Conservation (phyloP, 441 rosid species). For the Euphorbia schlechtendalii region DNA sequence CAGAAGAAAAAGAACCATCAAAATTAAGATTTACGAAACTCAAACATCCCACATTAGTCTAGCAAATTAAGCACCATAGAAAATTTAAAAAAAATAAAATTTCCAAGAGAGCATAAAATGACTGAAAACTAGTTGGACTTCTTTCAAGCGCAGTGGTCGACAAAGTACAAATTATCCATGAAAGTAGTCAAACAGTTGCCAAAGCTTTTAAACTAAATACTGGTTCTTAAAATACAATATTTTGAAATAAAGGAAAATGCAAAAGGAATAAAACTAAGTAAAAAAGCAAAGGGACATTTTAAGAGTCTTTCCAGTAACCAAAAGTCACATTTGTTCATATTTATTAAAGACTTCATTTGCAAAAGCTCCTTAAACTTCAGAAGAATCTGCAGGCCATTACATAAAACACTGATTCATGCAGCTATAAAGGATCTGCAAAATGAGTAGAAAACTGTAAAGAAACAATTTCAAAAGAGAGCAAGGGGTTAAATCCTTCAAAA, state of each 20-base stretch:
- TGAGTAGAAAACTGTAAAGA: conserved; percentile 36
- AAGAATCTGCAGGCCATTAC: conserved; percentile 67
- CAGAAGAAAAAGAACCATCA: background rate
- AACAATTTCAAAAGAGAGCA: conserved; percentile 21
- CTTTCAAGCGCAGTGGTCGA: conserved; percentile 13
- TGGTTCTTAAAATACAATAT: conserved; percentile 21
- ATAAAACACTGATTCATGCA: conserved; percentile 49
- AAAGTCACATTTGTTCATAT: conserved; percentile 43
- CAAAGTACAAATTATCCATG: conserved; percentile 14
- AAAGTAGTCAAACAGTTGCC: conserved; percentile 22
- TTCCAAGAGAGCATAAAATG: conserved; percentile 7
- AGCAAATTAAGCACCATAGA: background rate
- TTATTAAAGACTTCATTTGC: conserved; percentile 60
- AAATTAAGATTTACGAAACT: background rate
- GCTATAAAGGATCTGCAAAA: conserved; percentile 60
- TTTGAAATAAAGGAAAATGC: conserved; percentile 6
- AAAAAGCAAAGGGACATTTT: conserved; percentile 41
- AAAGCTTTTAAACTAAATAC: conserved; percentile 24
- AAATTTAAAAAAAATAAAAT: background rate
- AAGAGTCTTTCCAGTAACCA: conserved; percentile 46
- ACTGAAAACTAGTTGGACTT: conserved; percentile 12
- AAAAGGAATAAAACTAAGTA: conserved; percentile 9
- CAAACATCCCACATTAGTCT: background rate
- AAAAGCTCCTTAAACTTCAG: conserved; percentile 64
- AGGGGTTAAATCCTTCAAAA: conserved; percentile 16